These are phyloP conservation scores for Musa acuminata DNA, from an alignment of 176 grass and related monocot species.

Conservation along the genomic window DNA sequence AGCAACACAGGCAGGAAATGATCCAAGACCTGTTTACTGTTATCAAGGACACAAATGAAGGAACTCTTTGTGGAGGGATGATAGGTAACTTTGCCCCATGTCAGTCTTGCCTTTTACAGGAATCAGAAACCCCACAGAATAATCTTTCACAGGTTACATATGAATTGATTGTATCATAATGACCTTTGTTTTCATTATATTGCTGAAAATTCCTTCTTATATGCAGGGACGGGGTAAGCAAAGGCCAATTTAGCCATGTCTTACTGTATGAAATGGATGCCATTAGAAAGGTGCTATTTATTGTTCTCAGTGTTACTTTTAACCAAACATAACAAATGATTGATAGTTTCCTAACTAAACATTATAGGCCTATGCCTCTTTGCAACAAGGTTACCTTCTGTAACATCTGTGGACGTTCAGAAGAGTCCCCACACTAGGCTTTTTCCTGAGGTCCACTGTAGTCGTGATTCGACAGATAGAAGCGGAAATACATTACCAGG, in stretches of 20 bases:
- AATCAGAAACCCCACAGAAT: too few species aligned
- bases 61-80: conserved; percentile 34
- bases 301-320: not conserved
- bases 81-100: conserved; percentile 21
- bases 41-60: conserved; percentile 22
- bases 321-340: too few species aligned
- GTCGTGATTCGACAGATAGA: conserved; percentile 40
- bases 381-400: conserved; percentile 44
- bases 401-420: conserved; percentile 76
- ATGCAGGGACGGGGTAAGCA: conserved; percentile 63
- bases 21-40: conserved; percentile 51
- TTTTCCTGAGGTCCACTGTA: conserved; percentile 49
- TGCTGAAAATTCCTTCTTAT: too few species aligned
- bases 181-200: conserved; percentile 1
- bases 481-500: conserved; percentile 81
- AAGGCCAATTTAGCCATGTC: conserved; percentile 55
- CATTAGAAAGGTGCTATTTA: conserved; percentile 31
- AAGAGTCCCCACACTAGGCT: conserved; percentile 63
- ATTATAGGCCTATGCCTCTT: too few species aligned
- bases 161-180: too few species aligned
- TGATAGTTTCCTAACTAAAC: too few species aligned
- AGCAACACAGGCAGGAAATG: conserved; percentile 51
- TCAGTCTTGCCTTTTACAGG: too few species aligned
- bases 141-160: too few species aligned
- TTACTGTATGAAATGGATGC: conserved; percentile 61